Evolutionary conservation across 306 rosid genomes (phyloP).

Genomic region (Vigna reflexopilosa): DNA sequence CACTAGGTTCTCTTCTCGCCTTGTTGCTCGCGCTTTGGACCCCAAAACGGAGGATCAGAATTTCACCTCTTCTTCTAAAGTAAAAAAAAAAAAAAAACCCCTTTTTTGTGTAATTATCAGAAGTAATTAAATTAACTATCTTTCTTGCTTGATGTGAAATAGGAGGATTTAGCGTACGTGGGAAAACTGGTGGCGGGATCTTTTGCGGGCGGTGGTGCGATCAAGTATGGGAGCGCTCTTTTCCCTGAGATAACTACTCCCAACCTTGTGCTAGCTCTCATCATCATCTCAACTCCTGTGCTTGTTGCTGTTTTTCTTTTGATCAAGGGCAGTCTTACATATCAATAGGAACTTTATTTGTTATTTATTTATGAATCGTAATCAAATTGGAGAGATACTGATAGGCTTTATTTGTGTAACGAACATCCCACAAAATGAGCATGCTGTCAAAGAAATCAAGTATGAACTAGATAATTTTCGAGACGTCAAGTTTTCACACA

Average conservation of each 20-base stretch:
- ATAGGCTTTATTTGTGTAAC: too few species aligned
- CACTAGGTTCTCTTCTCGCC: conserved; percentile 28
- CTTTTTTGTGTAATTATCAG: too few species aligned
- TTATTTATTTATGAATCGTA: too few species aligned
- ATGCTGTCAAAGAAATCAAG: too few species aligned
- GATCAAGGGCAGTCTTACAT: conserved; percentile 56
- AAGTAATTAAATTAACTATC: too few species aligned
- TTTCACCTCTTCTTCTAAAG: conserved; percentile 49
- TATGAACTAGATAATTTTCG: too few species aligned
- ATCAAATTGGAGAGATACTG: too few species aligned
- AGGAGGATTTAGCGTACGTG: conserved; percentile 68
- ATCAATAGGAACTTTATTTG: conserved; percentile 2
- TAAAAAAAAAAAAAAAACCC: not conserved
- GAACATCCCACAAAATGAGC: too few species aligned
- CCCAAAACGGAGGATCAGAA: conserved; percentile 49
- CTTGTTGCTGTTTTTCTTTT: conserved; percentile 65
- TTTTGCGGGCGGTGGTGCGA: conserved; percentile 58
- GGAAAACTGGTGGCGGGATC: conserved; percentile 64
- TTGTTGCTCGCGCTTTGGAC: conserved; percentile 55
- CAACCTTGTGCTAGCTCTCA: conserved; percentile 66
- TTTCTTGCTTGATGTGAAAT: conserved; percentile 31
- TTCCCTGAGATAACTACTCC: conserved; percentile 81
- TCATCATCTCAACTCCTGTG: conserved; percentile 64
- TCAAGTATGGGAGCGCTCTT: conserved; percentile 78
- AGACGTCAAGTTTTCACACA: too few species aligned